Conservation (phyloP, 1,284 basidiomycete species). For the Termitomyces sp. region DNA sequence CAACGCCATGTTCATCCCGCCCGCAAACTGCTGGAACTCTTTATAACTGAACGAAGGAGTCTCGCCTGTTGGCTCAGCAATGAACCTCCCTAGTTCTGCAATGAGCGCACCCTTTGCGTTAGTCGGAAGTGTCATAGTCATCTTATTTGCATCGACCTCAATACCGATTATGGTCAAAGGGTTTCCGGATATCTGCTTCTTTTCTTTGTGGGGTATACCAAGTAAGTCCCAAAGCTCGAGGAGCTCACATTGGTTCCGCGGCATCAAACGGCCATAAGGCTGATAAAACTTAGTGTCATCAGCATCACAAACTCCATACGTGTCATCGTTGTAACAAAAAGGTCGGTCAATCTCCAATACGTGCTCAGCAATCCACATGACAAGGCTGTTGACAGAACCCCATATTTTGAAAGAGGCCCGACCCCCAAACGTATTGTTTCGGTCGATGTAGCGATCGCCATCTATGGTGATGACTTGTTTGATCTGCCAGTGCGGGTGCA, state of each 20-base stretch:
- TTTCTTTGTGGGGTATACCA: conserved; percentile 31
- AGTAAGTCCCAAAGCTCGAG: conserved; percentile 36
- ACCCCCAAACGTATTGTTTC: conserved; percentile 29
- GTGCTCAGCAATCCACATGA: conserved; percentile 30
- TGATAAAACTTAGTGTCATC: conserved; percentile 22
- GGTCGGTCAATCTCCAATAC: conserved; percentile 18
- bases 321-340: conserved; percentile 33
- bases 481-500: conserved; percentile 39
- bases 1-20: neutral
- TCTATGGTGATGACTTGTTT: conserved; percentile 33
- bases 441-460: conserved; percentile 22
- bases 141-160: neutral
- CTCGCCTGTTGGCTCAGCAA: neutral
- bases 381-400: conserved; percentile 26
- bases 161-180: conserved; percentile 23
- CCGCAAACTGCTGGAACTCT: neutral
- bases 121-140: neutral
- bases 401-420: conserved; percentile 23
- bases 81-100: neutral
- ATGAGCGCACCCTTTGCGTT: neutral
- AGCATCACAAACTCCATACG: conserved; percentile 23
- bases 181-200: conserved; percentile 32
- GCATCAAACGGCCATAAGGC: conserved; percentile 24
- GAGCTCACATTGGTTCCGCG: conserved; percentile 26
- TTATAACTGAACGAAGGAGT: neutral